phyloP scores from a whole-genome alignment of 2,329 filamentous ascomycete genomes.

The Elsinoe fawcettii region DNA sequence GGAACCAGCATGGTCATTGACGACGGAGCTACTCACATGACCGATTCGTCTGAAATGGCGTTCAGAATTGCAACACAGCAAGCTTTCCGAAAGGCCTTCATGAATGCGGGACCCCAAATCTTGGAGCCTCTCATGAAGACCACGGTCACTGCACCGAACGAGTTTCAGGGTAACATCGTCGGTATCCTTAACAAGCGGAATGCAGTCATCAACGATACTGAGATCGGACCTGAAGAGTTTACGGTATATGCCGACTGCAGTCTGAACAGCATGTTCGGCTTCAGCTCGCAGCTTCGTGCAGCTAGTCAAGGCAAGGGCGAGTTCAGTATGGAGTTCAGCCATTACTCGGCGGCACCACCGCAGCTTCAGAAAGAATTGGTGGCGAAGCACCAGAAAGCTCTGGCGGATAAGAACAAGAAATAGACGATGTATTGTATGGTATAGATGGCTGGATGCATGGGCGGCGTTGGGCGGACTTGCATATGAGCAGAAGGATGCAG shows the following conservation, averaged over 20 bases:
- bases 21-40: constrained; percentile 94
- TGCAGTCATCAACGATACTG: constrained; percentile 89
- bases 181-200: constrained; percentile 95
- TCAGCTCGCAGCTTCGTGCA: constrained; percentile 81
- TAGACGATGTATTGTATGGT: constrained; percentile 26
- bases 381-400: constrained; percentile 59
- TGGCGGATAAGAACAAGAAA: constrained; percentile 58
- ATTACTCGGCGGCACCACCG: constrained; percentile 78
- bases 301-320: constrained; percentile 97
- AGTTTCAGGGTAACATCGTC: constrained; percentile 96
- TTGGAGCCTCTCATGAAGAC: constrained; percentile 98
- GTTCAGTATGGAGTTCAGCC: constrained; percentile 97
- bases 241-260: constrained; percentile 86
- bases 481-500: background rate
- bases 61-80: constrained; percentile 94
- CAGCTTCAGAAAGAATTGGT: constrained; percentile 79
- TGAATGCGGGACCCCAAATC: constrained; percentile 69
- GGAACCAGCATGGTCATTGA: constrained; percentile 87
- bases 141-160: constrained; percentile 86
- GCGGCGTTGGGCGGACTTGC: background rate
- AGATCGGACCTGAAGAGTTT: constrained; percentile 90
- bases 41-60: constrained; percentile 92
- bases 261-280: constrained; percentile 96
- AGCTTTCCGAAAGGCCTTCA: constrained; percentile 92
- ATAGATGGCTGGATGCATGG: background rate